A percentile compares a stretch with the other conserved stretches of the same genome.
Conservation (phyloP, 2,329 filamentous ascomycete genomes). For the Xylariales sp. region DNA sequence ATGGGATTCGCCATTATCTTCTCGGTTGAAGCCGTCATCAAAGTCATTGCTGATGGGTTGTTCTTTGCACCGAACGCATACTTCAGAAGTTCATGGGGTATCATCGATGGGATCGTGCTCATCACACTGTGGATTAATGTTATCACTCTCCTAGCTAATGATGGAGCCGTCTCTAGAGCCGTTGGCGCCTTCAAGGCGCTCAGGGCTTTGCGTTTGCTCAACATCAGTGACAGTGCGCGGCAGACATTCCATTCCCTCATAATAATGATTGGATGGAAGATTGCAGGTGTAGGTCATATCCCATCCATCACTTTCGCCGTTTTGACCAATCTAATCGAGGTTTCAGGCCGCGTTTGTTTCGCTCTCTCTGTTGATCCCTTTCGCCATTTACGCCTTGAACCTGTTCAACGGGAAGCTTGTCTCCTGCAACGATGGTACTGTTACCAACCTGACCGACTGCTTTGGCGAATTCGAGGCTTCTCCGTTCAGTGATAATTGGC, state of each 20-base stretch:
- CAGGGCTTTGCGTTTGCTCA: constrained; percentile 83
- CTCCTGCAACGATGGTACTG: constrained; percentile 68
- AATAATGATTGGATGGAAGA: constrained; percentile 89
- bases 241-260: constrained; percentile 97
- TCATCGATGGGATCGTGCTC: constrained; percentile 88
- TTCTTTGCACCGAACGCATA: constrained; percentile 98
- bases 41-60: constrained; percentile 90
- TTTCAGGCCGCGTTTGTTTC: constrained; percentile 79
- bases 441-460: constrained; percentile 61
- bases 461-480: constrained; percentile 75
- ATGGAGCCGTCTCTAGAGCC: constrained; percentile 80
- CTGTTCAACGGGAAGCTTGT: constrained; percentile 82
- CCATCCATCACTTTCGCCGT: not conserved
- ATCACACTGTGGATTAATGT: constrained; percentile 96
- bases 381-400: constrained; percentile 93
- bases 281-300: constrained; percentile 64
- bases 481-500: constrained; percentile 72
- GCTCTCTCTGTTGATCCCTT: constrained; percentile 87
- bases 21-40: constrained; percentile 79
- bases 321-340: constrained; percentile 13
- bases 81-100: constrained; percentile 91
- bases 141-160: constrained; percentile 71
- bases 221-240: constrained; percentile 91
- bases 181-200: constrained; percentile 97
- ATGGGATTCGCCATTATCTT: constrained; percentile 85